A percentile compares a stretch with the other conserved stretches of the same genome.
Evolutionary conservation across 177 flowering plant species (phyloP).

Genomic region (Vitis hybrid): DNA sequence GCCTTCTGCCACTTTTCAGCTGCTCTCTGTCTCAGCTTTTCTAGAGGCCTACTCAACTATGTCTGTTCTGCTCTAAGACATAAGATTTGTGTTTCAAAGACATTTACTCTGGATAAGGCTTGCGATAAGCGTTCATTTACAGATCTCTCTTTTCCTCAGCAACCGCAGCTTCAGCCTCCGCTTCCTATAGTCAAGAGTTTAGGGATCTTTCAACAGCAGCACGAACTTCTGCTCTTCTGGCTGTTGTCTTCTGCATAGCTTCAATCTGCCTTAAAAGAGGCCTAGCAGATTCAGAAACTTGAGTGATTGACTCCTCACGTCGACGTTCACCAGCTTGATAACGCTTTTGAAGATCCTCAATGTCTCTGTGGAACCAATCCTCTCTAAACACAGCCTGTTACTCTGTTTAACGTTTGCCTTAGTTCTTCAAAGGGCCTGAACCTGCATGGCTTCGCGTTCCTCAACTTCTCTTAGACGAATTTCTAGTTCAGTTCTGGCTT

Average conservation of each 20-base stretch:
- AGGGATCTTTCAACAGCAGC: slow-evolving; percentile 93
- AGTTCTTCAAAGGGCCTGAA: slow-evolving; percentile 90
- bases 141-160: slow-evolving; percentile 91
- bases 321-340: slow-evolving; percentile 97
- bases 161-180: slow-evolving; percentile 89
- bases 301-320: slow-evolving; percentile 85
- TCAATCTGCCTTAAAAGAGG: slow-evolving; percentile 98
- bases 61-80: too few species aligned
- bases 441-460: slow-evolving; percentile 90
- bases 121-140: not conserved
- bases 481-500: slow-evolving; percentile 92
- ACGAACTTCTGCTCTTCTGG: slow-evolving; percentile 95
- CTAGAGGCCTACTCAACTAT: too few species aligned
- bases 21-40: too few species aligned
- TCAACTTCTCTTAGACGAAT: slow-evolving; percentile 82
- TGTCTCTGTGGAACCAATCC: slow-evolving; percentile 82
- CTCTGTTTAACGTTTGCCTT: slow-evolving; percentile 80
- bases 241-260: slow-evolving; percentile 93
- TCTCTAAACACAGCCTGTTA: slow-evolving; percentile 84
- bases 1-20: too few species aligned
- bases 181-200: slow-evolving; percentile 93
- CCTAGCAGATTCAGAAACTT: slow-evolving; percentile 98
- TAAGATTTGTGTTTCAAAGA: too few species aligned
- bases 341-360: slow-evolving; percentile 96
- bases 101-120: too few species aligned